Evolutionary conservation across 2,329 filamentous ascomycete genomes (phyloP).

Genomic region (Neofusicoccum parvum): DNA sequence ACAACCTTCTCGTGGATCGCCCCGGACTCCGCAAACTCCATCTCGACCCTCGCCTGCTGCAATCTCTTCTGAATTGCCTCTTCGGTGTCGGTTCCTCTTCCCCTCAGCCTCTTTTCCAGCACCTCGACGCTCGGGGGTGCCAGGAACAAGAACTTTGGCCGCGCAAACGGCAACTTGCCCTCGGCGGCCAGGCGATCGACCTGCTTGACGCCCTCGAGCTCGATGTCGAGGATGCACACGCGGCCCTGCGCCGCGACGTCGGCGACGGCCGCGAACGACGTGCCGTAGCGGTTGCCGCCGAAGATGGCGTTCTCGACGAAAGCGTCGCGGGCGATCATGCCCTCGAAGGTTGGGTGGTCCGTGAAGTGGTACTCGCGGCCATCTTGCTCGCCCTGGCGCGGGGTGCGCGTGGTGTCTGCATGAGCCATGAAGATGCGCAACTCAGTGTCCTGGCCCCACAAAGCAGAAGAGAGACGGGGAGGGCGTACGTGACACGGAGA

Average conservation of each 20-base stretch:
- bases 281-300: slow-evolving; percentile 84
- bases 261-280: slow-evolving; percentile 76
- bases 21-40: slow-evolving; percentile 42
- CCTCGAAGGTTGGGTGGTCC: slow-evolving; percentile 65
- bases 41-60: slow-evolving; percentile 49
- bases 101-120: slow-evolving; percentile 63
- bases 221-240: slow-evolving; percentile 88
- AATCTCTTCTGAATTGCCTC: slow-evolving; percentile 52
- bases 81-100: slow-evolving; percentile 47
- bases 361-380: slow-evolving; percentile 83
- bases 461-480: slow-evolving; percentile 24
- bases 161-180: slow-evolving; percentile 54
- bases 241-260: slow-evolving; percentile 70
- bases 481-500: slow-evolving; percentile 48
- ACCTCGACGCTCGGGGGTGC: slow-evolving; percentile 74
- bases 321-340: slow-evolving; percentile 66
- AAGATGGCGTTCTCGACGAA: slow-evolving; percentile 91
- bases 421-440: no score
- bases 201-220: slow-evolving; percentile 98
- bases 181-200: slow-evolving; percentile 66
- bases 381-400: slow-evolving; percentile 73
- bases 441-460: no score
- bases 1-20: slow-evolving; percentile 56
- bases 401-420: slow-evolving; percentile 75
- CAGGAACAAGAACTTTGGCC: slow-evolving; percentile 80